Base-by-base conservation (phyloP, 2,329 filamentous ascomycete genomes). In the Alternaria metachromatica region DNA sequence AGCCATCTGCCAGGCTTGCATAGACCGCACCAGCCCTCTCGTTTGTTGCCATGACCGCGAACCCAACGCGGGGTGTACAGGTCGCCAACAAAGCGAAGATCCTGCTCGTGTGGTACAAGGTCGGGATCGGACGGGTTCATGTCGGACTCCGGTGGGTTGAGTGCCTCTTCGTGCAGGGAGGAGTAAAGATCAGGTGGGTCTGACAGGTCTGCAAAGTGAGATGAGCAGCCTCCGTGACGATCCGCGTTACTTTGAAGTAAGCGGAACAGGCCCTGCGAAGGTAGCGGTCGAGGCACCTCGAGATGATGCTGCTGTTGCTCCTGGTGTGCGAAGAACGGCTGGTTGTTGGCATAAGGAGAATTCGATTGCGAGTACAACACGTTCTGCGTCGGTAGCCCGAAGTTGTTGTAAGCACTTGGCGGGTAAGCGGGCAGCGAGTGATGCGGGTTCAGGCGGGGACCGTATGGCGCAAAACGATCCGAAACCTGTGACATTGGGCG, bases 1-100 rank as follows among this genome's bases (percentile, higher is more conserved):
- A 95, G 87, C 93, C 93, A 96, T 54, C 92, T 86, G 3, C 92
- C 92, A 3, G 92, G 91, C 78, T 94, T 94, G 84, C 93, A 96
- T 71, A 95, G 92, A 21, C 92, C 92, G 73, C 93, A 96, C 92
- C 93, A 97, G 4, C 93, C 93, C 79, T 95, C 92, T 45, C 93
- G 90, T 83, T 94, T 94, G 81, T 94, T 94, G 25, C 93, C 92
- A 66, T 95, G 91, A 21, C 93, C 93, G 37, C 93, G 90, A 20
- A 96, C 91, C 92, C 92, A 96, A 70, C 85, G 87, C 2, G 93
- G 92, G 2, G 92, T 95, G 82, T 96, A 96, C 60, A 96, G 80
- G 73, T 96, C 93, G 53, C 91, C 92, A 56, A 90, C 89, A 72
- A 94, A 96, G 51, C 93, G 87, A 63, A 94, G 82, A 69, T 82